Evolutionary conservation across 2,329 filamentous ascomycete genomes (phyloP).

Genomic region (Epichloe elymi): DNA sequence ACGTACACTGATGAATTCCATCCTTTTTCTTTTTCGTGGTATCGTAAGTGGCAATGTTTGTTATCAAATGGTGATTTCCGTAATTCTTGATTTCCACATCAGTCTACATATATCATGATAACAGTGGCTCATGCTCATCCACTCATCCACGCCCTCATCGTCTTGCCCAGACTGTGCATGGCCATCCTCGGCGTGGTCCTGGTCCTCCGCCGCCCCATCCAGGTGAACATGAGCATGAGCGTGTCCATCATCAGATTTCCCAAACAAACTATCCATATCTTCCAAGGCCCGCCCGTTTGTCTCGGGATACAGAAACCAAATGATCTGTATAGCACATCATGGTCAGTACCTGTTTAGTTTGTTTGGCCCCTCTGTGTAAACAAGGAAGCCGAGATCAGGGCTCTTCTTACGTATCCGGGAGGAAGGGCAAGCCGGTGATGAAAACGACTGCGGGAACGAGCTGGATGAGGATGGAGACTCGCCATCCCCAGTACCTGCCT

Average conservation of each 20-base stretch:
- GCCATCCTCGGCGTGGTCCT: not conserved
- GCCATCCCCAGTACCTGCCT: constrained; percentile 38
- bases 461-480: constrained; percentile 37
- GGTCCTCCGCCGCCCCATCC: not conserved
- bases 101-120: not conserved
- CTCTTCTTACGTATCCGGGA: constrained; percentile 37
- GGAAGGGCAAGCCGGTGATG: constrained; percentile 33
- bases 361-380: not conserved
- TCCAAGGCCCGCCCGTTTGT: constrained; percentile 29
- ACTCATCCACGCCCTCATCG: constrained; percentile 6
- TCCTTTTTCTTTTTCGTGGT: not conserved
- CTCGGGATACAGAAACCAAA: constrained; percentile 31
- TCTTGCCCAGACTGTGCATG: not conserved
- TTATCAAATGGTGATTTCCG: no score
- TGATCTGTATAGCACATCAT: constrained; percentile 15
- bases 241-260: constrained; percentile 3
- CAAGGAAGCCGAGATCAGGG: no score
- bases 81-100: not conserved
- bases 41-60: no score
- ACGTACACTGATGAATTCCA: not conserved
- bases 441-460: constrained; percentile 38
- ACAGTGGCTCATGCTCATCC: constrained; percentile 6
- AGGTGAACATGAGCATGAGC: not conserved
- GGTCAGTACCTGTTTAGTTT: not conserved
- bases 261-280: constrained; percentile 32